Base-by-base conservation (phyloP, 1,139 yeast genomes). In the Suhomyces taliae region DNA sequence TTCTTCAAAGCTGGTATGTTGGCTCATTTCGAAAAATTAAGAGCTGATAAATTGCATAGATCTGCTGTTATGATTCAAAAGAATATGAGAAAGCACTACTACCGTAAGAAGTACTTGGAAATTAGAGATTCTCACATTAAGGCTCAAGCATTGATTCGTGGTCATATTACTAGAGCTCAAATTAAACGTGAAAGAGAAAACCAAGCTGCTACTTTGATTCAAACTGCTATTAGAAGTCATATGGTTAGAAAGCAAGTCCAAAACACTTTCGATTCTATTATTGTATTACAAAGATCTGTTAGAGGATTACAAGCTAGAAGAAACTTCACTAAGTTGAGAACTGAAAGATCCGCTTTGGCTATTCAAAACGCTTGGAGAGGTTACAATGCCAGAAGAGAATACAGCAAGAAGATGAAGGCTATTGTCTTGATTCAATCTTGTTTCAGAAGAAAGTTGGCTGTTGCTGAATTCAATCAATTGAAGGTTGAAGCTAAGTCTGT, bases 1-100 rank as follows among this genome's bases (percentile, higher is more conserved):
- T 93, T 93, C 69, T 93, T 93, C 76, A 90, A 91, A 65, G 96
- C 97, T 35, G 99, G 99, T 60, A 90, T 93, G 77, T 78, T 93
- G 62, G 99, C 98, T 15, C 86, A 85, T 55, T 80, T 93, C 55
- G 99, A 93, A 69, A 90, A 90, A 56, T 70, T 87, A 59, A 83
- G 98, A 66, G 72, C 90, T 27, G 90, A 86, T 56, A 87, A 90
- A 58, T 79, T 90, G 53, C 80, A 80, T 61, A 79, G 72, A 47
- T 85, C 96, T 45, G 97, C 97, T 4, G 84, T 84, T 26, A 72
- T 87, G 69, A 86, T 93, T 54, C 99, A 93, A 71, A 90, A 90
- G 79, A 83, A 88, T 58, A 74, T 91, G 62, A 82, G 89, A 61
- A 87, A 81, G 66, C 71, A 78, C 37, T 75, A 79, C 58, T 81